Base-by-base conservation (phyloP, 768 basidiomycete genomes). In the Ramaria rubella region DNA sequence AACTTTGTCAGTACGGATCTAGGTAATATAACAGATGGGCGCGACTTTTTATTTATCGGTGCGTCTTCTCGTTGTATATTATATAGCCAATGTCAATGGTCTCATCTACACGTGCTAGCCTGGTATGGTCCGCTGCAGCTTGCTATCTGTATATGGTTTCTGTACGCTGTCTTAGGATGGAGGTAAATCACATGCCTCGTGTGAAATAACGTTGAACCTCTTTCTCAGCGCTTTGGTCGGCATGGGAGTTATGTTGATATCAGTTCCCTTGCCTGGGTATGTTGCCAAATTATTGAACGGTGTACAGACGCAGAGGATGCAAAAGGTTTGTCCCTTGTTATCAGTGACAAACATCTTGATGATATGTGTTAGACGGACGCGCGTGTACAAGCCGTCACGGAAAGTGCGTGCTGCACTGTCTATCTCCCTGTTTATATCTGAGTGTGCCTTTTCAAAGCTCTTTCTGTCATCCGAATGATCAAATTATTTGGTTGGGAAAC, bases 1-100 rank as follows among this genome's bases (percentile, higher is more conserved):
- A 90, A 88, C 54, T 70, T 90, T 5, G 79, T 87, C 31, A 82
- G 86, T 7, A 82, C 83, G 1, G 88, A 91, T 67, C 62, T 80
- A 15, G 67, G 69, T 19, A 69, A 73, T 55, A 66, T 75, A 27
- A 63, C 69, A 14, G 69, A 72, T 27, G 74, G 69, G 44, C 59
- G 71, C n/a, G 71, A 73, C 58, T 59, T 75, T 51, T 60, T 72
- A 29, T 59, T 73, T 33, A 58, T 72, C 24, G 51, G 60, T 61
- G 36, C 26, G 60, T 61, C 19, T 15, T 21, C 3, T 23, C 5
- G 14, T 17, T 46, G 62, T 36, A 49, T 71, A 17, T 46, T 64
- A 17, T 62, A 64, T 1, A 69, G n/a, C n/a, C n/a, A n/a, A n/a
- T n/a, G n/a, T n/a, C 64, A n/a, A 65, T 68, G 11, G 64, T 68